Evolutionary conservation across 2,329 filamentous ascomycete genomes (phyloP).

Genomic region (Sclerotinia minor): DNA sequence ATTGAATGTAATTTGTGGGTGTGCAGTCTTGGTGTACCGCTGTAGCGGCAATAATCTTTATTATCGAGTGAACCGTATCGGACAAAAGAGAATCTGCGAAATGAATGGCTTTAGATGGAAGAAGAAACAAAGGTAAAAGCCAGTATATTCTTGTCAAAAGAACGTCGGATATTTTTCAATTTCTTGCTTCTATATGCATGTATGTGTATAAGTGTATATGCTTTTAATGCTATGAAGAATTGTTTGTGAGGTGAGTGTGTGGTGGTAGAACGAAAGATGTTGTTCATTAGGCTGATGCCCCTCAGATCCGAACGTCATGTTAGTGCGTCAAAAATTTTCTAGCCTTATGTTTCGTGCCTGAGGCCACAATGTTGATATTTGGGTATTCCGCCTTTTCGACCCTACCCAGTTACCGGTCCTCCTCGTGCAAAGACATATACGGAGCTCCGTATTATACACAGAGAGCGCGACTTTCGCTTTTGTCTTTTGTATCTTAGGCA

Average conservation of each 20-base stretch:
- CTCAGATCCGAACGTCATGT: constrained; percentile 7
- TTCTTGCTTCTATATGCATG: not conserved
- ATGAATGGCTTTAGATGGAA: not conserved
- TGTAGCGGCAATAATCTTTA: constrained; percentile 2
- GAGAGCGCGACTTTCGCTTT: not conserved
- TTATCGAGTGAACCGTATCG: not conserved
- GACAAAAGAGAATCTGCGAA: not conserved
- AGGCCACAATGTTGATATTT: not conserved
- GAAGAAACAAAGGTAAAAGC: not conserved
- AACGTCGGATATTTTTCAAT: not conserved
- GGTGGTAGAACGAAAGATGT: too few relatives aligned
- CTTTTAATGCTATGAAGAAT: not conserved
- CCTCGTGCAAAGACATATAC: not conserved
- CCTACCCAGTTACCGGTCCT: too few relatives aligned
- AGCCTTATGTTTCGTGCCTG: not conserved
- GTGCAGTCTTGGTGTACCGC: not conserved
- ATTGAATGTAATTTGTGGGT: not conserved
- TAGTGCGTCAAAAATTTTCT: not conserved
- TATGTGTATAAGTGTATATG: too few relatives aligned
- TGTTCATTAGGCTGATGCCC: constrained; percentile 1
- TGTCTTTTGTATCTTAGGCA: not conserved
- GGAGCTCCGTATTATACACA: not conserved
- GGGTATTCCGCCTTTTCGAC: not conserved
- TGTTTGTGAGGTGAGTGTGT: not conserved
- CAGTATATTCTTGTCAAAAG: not conserved